Conservation (phyloP, 768 basidiomycete genomes). For the Sporobolomyces pararoseus region DNA sequence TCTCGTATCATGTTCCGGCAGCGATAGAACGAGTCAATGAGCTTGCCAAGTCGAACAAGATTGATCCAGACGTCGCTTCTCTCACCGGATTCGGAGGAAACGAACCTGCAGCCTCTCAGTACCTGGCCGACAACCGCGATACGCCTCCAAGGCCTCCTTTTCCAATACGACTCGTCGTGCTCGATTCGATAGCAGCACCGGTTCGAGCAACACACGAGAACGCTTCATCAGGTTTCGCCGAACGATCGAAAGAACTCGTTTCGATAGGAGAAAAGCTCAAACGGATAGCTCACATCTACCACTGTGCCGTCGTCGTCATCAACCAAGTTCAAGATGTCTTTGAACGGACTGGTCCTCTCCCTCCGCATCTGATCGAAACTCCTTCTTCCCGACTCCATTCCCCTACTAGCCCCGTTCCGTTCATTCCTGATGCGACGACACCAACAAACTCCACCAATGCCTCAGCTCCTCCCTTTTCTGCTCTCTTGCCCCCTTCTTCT, state of each 20-base stretch:
- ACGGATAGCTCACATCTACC: constrained; percentile 60
- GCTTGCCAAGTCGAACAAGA: constrained; percentile 52
- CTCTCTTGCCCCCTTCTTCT: background rate
- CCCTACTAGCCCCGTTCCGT: background rate
- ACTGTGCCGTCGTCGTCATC: constrained; percentile 72
- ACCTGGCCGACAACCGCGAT: constrained; percentile 56
- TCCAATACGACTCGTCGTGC: constrained; percentile 72
- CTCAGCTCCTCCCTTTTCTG: background rate
- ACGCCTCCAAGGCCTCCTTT: constrained; percentile 58
- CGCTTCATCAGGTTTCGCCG: constrained; percentile 61
- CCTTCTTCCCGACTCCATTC: background rate
- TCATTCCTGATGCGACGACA: no score
- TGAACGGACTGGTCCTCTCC: constrained; percentile 24
- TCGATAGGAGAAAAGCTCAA: constrained; percentile 69
- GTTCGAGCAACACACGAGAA: constrained; percentile 66
- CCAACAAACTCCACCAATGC: background rate
- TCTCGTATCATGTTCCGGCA: constrained; percentile 50
- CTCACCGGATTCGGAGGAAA: constrained; percentile 53
- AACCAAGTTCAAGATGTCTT: constrained; percentile 88
- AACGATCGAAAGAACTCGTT: constrained; percentile 68
- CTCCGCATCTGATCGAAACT: constrained; percentile 12
- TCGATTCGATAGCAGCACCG: constrained; percentile 84
- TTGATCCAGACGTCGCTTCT: constrained; percentile 59
- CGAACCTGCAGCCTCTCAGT: constrained; percentile 56
- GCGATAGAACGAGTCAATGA: constrained; percentile 44